A percentile compares a stretch with the other conserved stretches of the same genome.
phyloP scores from a whole-genome alignment of 2,329 filamentous ascomycete genomes.

The Chrysosporium keratinophilum region DNA sequence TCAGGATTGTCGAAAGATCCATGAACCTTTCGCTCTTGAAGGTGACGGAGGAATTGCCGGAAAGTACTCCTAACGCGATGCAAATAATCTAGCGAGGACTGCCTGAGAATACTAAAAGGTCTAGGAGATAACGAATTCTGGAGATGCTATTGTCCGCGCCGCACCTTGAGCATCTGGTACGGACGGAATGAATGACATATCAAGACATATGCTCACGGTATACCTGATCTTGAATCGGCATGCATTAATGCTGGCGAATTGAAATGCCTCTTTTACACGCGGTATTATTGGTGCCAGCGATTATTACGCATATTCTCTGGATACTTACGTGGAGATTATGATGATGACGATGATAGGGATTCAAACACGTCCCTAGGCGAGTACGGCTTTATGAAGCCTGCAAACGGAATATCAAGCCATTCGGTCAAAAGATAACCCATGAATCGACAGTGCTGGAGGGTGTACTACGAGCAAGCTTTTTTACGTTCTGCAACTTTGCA shows the following conservation, averaged over 20 bases:
- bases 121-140: conserved; percentile 37
- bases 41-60: conserved; percentile 27
- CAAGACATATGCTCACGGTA: conserved; percentile 14
- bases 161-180: conserved; percentile 49
- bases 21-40: conserved; percentile 20
- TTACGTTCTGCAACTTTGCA: conserved; percentile 61
- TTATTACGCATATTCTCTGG: conserved; percentile 49
- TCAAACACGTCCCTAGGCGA: conserved; percentile 38
- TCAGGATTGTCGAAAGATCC: conserved; percentile 16
- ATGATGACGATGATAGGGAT: conserved; percentile 38
- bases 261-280: conserved; percentile 33
- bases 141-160: conserved; percentile 37
- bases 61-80: conserved; percentile 41
- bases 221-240: neutral
- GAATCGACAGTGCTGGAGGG: conserved; percentile 16
- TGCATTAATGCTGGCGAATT: conserved; percentile 5
- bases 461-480: conserved; percentile 50
- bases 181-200: conserved; percentile 44
- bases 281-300: conserved; percentile 40
- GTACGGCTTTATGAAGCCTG: conserved; percentile 27
- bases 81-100: conserved; percentile 40
- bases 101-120: conserved; percentile 36
- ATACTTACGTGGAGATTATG: conserved; percentile 41
- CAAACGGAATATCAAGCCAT: conserved; percentile 25
- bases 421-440: conserved; percentile 37